These are phyloP conservation scores for Scedosporium apiospermum DNA, from an alignment of 2,329 filamentous ascomycete species.

Conservation along the genomic window DNA sequence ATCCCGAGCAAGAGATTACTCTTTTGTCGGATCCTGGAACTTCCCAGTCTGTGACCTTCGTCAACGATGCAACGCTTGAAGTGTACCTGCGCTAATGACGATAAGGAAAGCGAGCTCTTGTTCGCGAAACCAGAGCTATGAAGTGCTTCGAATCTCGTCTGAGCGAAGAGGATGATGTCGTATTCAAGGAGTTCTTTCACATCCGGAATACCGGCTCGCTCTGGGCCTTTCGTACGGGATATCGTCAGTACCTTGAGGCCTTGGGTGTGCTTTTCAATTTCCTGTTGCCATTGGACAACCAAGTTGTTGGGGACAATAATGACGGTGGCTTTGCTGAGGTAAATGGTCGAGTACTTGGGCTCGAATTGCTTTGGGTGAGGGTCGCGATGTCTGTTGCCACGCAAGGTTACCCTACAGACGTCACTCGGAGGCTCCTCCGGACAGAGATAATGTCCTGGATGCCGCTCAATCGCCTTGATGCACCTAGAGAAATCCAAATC, in stretches of 20 bases:
- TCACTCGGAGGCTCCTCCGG: slow-evolving; percentile 25
- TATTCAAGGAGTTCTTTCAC: slow-evolving; percentile 50
- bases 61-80: slow-evolving; percentile 89
- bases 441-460: slow-evolving; percentile 50
- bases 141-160: slow-evolving; percentile 58
- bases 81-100: slow-evolving; percentile 58
- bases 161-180: slow-evolving; percentile 73
- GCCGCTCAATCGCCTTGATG: slow-evolving; percentile 43
- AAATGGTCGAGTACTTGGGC: slow-evolving; percentile 31
- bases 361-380: background rate
- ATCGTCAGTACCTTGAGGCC: slow-evolving; percentile 58
- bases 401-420: slow-evolving; percentile 13
- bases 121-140: slow-evolving; percentile 25
- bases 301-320: slow-evolving; percentile 78
- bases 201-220: slow-evolving; percentile 37
- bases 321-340: slow-evolving; percentile 60
- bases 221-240: slow-evolving; percentile 30
- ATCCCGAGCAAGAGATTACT: slow-evolving; percentile 46
- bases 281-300: slow-evolving; percentile 71
- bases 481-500: slow-evolving; percentile 46
- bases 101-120: background rate
- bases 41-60: slow-evolving; percentile 79
- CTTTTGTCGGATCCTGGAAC: slow-evolving; percentile 42
- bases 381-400: background rate
- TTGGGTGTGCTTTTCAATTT: slow-evolving; percentile 69